phyloP scores from a whole-genome alignment of 2,329 filamentous ascomycete genomes.

The Aspergillus udagawae region DNA sequence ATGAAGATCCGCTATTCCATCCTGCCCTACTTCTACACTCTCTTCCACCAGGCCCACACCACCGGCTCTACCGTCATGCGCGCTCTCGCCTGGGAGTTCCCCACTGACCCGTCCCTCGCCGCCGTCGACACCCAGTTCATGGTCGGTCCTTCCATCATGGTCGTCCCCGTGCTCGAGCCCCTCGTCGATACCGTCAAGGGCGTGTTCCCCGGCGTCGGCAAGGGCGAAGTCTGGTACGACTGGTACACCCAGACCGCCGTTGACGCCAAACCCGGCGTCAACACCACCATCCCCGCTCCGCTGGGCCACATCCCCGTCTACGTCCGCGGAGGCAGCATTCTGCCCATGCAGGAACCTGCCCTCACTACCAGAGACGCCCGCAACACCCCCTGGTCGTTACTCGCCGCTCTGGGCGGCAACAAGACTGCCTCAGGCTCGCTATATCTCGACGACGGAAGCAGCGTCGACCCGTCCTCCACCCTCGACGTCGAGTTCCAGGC shows the following conservation, averaged over 20 bases:
- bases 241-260: slow-evolving; percentile 68
- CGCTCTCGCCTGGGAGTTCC: slow-evolving; percentile 71
- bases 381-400: slow-evolving; percentile 62
- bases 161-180: slow-evolving; percentile 61
- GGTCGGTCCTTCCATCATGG: slow-evolving; percentile 61
- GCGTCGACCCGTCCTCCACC: slow-evolving; percentile 53
- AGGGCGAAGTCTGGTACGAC: slow-evolving; percentile 67
- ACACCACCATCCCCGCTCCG: slow-evolving; percentile 58
- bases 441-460: slow-evolving; percentile 74
- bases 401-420: slow-evolving; percentile 56
- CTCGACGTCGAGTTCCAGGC: slow-evolving; percentile 47
- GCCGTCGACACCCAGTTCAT: slow-evolving; percentile 68
- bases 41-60: slow-evolving; percentile 63
- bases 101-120: slow-evolving; percentile 64
- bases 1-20: slow-evolving; percentile 69
- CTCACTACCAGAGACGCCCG: slow-evolving; percentile 63
- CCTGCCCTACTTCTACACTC: slow-evolving; percentile 72
- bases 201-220: slow-evolving; percentile 63
- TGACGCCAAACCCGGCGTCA: slow-evolving; percentile 48
- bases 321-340: slow-evolving; percentile 62
- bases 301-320: slow-evolving; percentile 68
- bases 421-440: slow-evolving; percentile 58
- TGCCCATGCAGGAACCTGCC: slow-evolving; percentile 65
- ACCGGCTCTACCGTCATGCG: slow-evolving; percentile 68
- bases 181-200: slow-evolving; percentile 62